phyloP scores from a whole-genome alignment of 1,284 basidiomycete genomes.

The Takashimella koratensis region DNA sequence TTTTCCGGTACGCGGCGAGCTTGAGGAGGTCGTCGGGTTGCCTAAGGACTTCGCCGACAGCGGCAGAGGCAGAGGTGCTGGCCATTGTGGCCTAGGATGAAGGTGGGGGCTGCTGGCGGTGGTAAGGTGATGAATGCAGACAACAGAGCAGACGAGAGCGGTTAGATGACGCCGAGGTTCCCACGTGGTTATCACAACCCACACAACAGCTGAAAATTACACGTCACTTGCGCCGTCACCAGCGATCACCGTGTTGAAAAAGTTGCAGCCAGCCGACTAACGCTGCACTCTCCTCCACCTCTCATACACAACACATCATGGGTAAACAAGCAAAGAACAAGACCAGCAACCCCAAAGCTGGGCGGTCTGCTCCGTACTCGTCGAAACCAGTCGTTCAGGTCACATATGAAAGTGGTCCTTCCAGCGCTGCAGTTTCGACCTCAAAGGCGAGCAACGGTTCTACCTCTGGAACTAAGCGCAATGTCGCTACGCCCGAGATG shows the following conservation, averaged over 20 bases:
- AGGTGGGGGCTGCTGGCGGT: slow-evolving; percentile 12
- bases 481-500: slow-evolving; percentile 4
- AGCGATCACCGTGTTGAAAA: too few relatives aligned
- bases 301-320: slow-evolving; percentile 11
- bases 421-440: slow-evolving; percentile 8
- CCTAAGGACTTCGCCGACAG: slow-evolving; percentile 67
- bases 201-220: too few relatives aligned
- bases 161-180: too few relatives aligned
- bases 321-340: slow-evolving; percentile 31
- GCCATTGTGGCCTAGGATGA: slow-evolving; percentile 16
- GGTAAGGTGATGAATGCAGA: too few relatives aligned
- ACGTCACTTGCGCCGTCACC: too few relatives aligned
- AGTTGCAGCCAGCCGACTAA: too few relatives aligned
- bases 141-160: too few relatives aligned
- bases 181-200: too few relatives aligned
- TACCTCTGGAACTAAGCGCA: not conserved
- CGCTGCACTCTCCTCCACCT: too few relatives aligned
- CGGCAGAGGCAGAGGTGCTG: slow-evolving; percentile 33
- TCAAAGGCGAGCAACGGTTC: slow-evolving; percentile 1
- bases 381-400: slow-evolving; percentile 41
- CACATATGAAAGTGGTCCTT: slow-evolving; percentile 27
- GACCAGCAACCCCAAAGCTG: too few relatives aligned
- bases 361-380: slow-evolving; percentile 23
- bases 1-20: slow-evolving; percentile 82
- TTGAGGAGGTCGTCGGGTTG: slow-evolving; percentile 93